Evolutionary conservation across 1,284 basidiomycete species (phyloP).

Genomic region (Austroboletus rostrupii): DNA sequence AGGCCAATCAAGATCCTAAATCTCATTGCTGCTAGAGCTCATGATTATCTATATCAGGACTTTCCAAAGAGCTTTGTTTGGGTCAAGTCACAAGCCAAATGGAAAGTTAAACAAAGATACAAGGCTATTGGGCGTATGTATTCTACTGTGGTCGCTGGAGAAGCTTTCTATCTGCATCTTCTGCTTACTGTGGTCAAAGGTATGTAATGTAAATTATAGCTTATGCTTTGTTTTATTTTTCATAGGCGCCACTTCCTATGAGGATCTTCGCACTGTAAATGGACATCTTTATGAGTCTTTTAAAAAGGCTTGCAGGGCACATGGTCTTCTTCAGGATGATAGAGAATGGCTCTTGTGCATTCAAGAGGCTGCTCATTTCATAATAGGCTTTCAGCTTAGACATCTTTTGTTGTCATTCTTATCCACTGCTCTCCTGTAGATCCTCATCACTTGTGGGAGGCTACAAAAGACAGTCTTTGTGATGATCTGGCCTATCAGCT

Average conservation of each 20-base stretch:
- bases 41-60: slow-evolving; percentile 37
- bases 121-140: slow-evolving; percentile 36
- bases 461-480: slow-evolving; percentile 25
- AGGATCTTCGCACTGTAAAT: slow-evolving; percentile 26
- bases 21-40: slow-evolving; percentile 25
- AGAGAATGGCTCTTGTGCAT: slow-evolving; percentile 34
- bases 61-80: slow-evolving; percentile 33
- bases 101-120: not conserved
- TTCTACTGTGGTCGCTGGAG: slow-evolving; percentile 23
- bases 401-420: slow-evolving; percentile 33
- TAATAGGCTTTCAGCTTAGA: slow-evolving; percentile 26
- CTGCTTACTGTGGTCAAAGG: slow-evolving; percentile 34
- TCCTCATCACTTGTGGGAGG: slow-evolving; percentile 27
- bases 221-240: too few species aligned
- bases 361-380: slow-evolving; percentile 30
- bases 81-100: not conserved
- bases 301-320: slow-evolving; percentile 28
- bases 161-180: slow-evolving; percentile 33
- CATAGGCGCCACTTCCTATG: slow-evolving; percentile 31
- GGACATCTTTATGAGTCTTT: slow-evolving; percentile 17
- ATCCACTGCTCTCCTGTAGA: slow-evolving; percentile 22
- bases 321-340: slow-evolving; percentile 37
- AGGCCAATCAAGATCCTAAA: slow-evolving; percentile 32
- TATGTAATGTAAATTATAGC: too few species aligned
- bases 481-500: slow-evolving; percentile 24